A percentile compares a stretch with the other conserved stretches of the same genome.
phyloP scores from a whole-genome alignment of 768 basidiomycete genomes.

The Mycena olivaceomarginata region DNA sequence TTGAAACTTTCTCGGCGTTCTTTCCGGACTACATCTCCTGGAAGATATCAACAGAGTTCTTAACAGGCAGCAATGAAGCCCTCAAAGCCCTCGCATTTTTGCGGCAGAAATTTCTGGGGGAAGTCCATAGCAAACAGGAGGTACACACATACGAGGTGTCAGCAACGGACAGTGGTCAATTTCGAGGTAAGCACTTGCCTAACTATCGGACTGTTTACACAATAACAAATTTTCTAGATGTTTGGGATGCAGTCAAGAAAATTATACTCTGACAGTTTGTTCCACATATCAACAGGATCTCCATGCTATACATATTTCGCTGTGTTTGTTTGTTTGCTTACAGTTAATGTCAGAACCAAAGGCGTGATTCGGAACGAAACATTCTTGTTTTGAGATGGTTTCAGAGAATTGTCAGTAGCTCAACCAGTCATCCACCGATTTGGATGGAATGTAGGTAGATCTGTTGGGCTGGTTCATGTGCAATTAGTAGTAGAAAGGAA shows the following conservation, averaged over 20 bases:
- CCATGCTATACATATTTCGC: too few species aligned
- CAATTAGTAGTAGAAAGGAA: too few species aligned
- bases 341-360: too few species aligned
- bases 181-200: conserved; percentile 25
- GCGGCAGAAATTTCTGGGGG: background rate
- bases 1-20: background rate
- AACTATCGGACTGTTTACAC: conserved; percentile 19
- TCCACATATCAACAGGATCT: background rate
- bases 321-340: too few species aligned
- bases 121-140: background rate
- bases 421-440: too few species aligned
- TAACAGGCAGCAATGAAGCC: conserved; percentile 11
- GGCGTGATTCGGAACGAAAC: too few species aligned
- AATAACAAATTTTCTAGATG: conserved; percentile 10
- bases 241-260: conserved; percentile 22
- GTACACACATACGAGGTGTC: conserved; percentile 15
- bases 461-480: too few species aligned
- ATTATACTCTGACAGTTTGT: conserved; percentile 18
- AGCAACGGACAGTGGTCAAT: conserved; percentile 16
- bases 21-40: conserved; percentile 24
- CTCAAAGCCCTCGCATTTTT: conserved; percentile 19
- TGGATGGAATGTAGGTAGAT: too few species aligned
- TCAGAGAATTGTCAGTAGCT: too few species aligned
- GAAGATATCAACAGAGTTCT: conserved; percentile 10
- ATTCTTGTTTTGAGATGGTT: too few species aligned